Base-by-base conservation (phyloP, 306 rosid species). In the Adenanthera pavonina region DNA sequence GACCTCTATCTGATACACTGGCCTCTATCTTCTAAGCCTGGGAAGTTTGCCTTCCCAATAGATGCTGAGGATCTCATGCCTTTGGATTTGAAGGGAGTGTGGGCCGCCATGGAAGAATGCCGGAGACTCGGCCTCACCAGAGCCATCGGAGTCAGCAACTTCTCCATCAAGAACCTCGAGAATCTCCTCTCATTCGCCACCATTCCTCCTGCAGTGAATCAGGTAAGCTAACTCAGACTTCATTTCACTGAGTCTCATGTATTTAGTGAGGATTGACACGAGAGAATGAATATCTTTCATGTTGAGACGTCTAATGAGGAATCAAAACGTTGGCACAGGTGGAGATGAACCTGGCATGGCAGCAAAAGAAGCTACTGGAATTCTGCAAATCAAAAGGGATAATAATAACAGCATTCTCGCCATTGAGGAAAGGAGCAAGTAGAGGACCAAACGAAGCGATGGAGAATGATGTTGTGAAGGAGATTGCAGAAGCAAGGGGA, bases 341-440 rank as follows among this genome's bases (percentile, higher is more conserved):
- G 80, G 95, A 91, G 80, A 78, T 91, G 91, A 87, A 82, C 74
- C 89, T 88, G 7, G 81, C 89, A 5, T 91, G 95, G 95, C 92
- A 91, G 51, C 92, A 88, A 41, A 86, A 84, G 86, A 79, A 85
- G 35, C 86, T 91, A 0, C 81, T 88, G 69, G 89, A 84, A 59
- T 89, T 83, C 38, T 91, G 95, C 87, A 83, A 41, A 0, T 75
- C 33, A 7, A 89, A 88, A 41, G 89, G 90, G 0, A 73, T 91
- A 60, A 44, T 86, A 1, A 56, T 91, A n/a, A 89, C 91, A 0
- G 96, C 93, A 0, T 91, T 35, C 54, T 91, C 91, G 3, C 93
- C 96, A 0, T 52, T 91, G 66, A 89, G 96, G 59, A 88, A 77
- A 16, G 95, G 92, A 1, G 79, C 85, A 0, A 79, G 88, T 38